phyloP scores from a whole-genome alignment of 345 rosid species.

The Combretum micranthum region DNA sequence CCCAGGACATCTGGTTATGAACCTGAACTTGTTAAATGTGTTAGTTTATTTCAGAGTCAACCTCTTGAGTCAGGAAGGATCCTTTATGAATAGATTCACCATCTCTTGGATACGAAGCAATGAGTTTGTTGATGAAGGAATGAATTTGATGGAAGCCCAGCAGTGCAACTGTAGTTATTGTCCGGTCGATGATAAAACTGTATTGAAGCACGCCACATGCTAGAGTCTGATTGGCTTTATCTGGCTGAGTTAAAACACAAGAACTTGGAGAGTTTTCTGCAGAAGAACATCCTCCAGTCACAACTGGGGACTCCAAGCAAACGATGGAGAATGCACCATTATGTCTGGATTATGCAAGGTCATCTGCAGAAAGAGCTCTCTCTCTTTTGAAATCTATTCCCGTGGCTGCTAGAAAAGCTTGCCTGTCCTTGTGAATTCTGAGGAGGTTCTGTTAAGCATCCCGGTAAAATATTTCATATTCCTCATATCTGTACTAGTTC shows the following conservation, averaged over 20 bases:
- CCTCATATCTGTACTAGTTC: background rate
- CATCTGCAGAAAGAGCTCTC: conserved; percentile 48
- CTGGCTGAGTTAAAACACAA: conserved; percentile 47
- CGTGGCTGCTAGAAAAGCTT: conserved; percentile 69
- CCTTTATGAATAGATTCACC: conserved; percentile 71
- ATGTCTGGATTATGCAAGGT: conserved; percentile 24
- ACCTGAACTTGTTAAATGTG: conserved; percentile 15
- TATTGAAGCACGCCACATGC: conserved; percentile 54
- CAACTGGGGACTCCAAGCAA: conserved; percentile 3
- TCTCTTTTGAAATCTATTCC: conserved; percentile 51
- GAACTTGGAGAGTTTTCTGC: conserved; percentile 19
- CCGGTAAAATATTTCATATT: conserved; percentile 46
- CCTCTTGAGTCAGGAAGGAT: conserved; percentile 39
- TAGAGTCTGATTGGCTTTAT: conserved; percentile 70
- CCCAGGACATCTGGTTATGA: conserved; percentile 19
- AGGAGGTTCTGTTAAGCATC: conserved; percentile 50
- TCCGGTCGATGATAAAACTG: conserved; percentile 17
- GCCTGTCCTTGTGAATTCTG: conserved; percentile 51
- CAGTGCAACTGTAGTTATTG: conserved; percentile 21
- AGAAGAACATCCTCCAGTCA: conserved; percentile 1
- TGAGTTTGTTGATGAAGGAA: conserved; percentile 5
- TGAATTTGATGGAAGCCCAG: conserved; percentile 13
- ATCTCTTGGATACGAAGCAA: conserved; percentile 50
- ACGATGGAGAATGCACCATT: conserved; percentile 10
- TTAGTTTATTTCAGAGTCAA: conserved; percentile 17